Evolutionary conservation across 306 rosid species (phyloP).

Genomic region (Abrus pulchellus): DNA sequence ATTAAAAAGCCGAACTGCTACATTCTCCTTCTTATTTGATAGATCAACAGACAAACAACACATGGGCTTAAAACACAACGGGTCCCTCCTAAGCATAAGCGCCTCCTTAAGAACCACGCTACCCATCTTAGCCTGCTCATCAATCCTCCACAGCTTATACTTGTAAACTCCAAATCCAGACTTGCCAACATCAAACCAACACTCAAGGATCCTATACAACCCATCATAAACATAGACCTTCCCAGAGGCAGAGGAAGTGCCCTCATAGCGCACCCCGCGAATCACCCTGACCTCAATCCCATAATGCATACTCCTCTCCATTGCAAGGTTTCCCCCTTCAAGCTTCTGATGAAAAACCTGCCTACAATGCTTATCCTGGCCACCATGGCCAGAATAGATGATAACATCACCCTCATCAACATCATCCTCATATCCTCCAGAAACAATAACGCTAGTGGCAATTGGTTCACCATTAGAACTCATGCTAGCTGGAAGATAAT

Average conservation of each 20-base stretch:
- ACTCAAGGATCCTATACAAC: conserved; percentile 73
- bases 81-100: conserved; percentile 60
- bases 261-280: conserved; percentile 70
- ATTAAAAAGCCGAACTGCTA: conserved; percentile 71
- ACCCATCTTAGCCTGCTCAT: conserved; percentile 93
- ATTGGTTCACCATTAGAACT: conserved; percentile 92
- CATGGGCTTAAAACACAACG: conserved; percentile 62
- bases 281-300: conserved; percentile 96
- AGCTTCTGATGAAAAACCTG: conserved; percentile 87
- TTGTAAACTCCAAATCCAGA: conserved; percentile 94
- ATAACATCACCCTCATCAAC: conserved; percentile 84
- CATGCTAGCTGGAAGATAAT: conserved; percentile 80
- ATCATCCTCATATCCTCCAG: conserved; percentile 95
- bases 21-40: conserved; percentile 65
- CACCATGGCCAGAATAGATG: conserved; percentile 93
- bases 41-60: conserved; percentile 75
- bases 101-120: conserved; percentile 73
- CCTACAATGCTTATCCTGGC: conserved; percentile 79
- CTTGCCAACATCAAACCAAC: conserved; percentile 96
- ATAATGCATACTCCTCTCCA: conserved; percentile 95
- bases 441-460: conserved; percentile 92
- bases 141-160: conserved; percentile 80
- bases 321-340: conserved; percentile 90
- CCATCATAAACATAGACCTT: conserved; percentile 97
- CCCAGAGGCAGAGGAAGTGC: conserved; percentile 56